Conservation (phyloP, 352 stramenopile genomes). For the Globisporangium alternatum region DNA sequence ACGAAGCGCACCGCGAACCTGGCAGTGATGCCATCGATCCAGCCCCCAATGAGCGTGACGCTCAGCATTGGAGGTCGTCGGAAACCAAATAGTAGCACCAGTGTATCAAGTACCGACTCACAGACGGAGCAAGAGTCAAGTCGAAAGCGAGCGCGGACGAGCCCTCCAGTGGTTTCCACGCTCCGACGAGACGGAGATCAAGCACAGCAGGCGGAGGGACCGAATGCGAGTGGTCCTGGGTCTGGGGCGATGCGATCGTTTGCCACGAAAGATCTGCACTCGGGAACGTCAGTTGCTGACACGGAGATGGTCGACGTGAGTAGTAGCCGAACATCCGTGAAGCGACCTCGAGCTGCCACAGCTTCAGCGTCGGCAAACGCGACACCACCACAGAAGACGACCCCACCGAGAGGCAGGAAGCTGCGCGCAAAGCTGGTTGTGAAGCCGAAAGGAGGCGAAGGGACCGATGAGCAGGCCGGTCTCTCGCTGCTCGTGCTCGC, state of each 20-base stretch:
- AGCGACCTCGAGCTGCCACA: not conserved
- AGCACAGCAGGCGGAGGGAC: not conserved
- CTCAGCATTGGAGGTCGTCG: conserved; percentile 2
- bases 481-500: conserved; percentile 5
- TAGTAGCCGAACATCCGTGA: not conserved
- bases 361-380: not conserved
- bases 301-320: not conserved
- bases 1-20: not conserved
- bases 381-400: not conserved
- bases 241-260: not conserved
- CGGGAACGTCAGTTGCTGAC: not conserved
- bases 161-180: not conserved
- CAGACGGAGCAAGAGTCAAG: not conserved
- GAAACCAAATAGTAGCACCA: not conserved
- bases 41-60: conserved; percentile 10
- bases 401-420: not conserved
- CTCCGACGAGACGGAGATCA: not conserved
- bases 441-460: not conserved
- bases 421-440: not conserved
- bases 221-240: not conserved
- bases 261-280: not conserved
- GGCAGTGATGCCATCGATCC: conserved; percentile 3
- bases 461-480: not conserved
- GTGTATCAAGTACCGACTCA: not conserved
- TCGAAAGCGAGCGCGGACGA: not conserved